These are phyloP conservation scores for Fraxinus nigra DNA, from an alignment of 305 asterid genomes.

Conservation along the genomic window DNA sequence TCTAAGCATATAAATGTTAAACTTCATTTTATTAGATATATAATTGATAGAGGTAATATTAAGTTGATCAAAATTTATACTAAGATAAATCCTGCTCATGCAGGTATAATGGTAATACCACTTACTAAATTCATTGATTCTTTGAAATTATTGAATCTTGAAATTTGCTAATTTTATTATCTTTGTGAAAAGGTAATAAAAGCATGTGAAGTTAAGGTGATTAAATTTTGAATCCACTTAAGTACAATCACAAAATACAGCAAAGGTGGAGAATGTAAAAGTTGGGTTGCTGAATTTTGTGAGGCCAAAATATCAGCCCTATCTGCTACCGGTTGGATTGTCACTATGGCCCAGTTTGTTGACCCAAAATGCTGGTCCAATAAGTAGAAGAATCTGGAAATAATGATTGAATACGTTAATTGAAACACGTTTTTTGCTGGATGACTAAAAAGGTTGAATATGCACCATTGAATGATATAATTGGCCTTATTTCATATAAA, in stretches of 20 bases:
- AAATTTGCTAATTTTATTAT: too few species aligned
- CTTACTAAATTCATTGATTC: too few species aligned
- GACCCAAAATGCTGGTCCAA: background rate
- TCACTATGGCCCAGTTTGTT: background rate
- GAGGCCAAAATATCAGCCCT: background rate
- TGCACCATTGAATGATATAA: background rate
- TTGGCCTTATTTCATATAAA: background rate
- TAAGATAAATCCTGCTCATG: background rate
- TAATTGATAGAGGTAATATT: background rate
- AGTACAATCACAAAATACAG: too few species aligned
- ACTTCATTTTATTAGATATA: background rate
- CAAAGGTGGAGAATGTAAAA: background rate
- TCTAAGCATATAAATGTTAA: background rate
- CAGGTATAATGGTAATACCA: background rate
- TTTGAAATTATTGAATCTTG: too few species aligned
- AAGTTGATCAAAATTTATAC: too few species aligned
- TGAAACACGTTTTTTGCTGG: too few species aligned
- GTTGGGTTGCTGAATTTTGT: background rate
- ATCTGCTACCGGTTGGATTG: background rate
- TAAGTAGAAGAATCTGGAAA: background rate
- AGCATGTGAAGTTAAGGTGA: too few species aligned
- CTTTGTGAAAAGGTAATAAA: too few species aligned
- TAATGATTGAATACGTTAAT: too few species aligned
- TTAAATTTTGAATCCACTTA: too few species aligned
- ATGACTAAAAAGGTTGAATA: too few species aligned